Evolutionary conservation across 1,284 basidiomycete species (phyloP).

Genomic region (Porphyrellus sp.): DNA sequence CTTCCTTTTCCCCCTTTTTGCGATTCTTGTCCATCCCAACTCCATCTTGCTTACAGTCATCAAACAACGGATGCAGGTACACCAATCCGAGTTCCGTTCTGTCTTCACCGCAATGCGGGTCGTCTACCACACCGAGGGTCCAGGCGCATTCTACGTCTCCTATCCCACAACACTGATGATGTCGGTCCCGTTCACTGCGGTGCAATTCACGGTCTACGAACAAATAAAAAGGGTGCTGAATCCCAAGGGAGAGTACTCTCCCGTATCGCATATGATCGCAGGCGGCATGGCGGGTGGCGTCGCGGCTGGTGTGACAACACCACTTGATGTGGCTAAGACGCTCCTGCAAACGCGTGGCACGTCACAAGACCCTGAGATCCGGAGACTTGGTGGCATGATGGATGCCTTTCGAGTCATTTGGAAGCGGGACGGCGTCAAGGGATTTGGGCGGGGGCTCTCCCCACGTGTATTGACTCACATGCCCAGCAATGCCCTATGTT

Average conservation of each 20-base stretch:
- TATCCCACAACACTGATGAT: conserved; percentile 98
- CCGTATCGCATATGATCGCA: conserved; percentile 84
- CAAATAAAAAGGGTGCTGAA: conserved; percentile 88
- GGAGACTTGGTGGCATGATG: conserved; percentile 79
- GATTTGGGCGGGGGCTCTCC: conserved; percentile 85
- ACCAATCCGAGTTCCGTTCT: conserved; percentile 85
- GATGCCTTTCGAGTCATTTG: conserved; percentile 91
- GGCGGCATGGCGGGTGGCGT: conserved; percentile 93
- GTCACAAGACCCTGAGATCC: conserved; percentile 78
- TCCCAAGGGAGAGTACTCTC: conserved; percentile 85
- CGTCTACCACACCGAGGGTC: conserved; percentile 84
- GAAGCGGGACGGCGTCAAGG: conserved; percentile 79
- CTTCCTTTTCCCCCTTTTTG: conserved; percentile 12
- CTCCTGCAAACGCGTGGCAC: conserved; percentile 92
- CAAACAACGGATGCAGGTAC: conserved; percentile 99
- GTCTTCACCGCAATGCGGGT: conserved; percentile 79
- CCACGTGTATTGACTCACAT: conserved; percentile 94
- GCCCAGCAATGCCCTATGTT: conserved; percentile 96
- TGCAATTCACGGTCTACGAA: conserved; percentile 97
- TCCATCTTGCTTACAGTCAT: conserved; percentile 63
- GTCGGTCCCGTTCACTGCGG: conserved; percentile 97
- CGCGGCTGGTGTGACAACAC: conserved; percentile 94
- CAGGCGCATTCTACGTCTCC: conserved; percentile 94
- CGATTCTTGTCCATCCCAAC: conserved; percentile 10
- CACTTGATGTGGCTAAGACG: conserved; percentile 98